Conservation (phyloP, 2,329 filamentous ascomycete genomes). For the Talaromyces piceae region DNA sequence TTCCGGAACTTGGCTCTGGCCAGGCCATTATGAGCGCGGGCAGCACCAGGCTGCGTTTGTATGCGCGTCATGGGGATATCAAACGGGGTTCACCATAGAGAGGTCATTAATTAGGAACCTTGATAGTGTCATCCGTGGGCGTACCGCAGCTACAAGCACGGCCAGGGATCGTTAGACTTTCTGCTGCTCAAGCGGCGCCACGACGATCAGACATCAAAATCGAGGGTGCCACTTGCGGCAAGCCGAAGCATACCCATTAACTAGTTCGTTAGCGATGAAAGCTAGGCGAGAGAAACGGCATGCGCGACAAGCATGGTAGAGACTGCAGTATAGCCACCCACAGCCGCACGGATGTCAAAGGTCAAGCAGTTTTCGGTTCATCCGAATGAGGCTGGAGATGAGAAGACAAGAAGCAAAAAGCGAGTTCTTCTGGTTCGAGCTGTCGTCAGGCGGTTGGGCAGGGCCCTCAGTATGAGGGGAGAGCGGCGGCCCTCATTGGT, state of each 20-base stretch:
- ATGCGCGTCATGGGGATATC: constrained; percentile 23
- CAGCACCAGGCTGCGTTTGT: constrained; percentile 16
- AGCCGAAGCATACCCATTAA: neutral
- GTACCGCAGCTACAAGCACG: too few relatives aligned
- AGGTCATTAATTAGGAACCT: neutral
- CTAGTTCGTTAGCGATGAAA: too few relatives aligned
- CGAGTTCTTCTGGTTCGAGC: neutral
- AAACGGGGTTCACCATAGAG: neutral
- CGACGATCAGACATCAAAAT: neutral
- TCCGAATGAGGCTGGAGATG: neutral
- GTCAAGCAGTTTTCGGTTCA: too few relatives aligned
- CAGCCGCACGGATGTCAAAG: too few relatives aligned
- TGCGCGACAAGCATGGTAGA: neutral
- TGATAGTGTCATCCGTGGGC: neutral
- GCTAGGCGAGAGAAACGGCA: neutral
- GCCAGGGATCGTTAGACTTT: too few relatives aligned
- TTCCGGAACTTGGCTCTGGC: constrained; percentile 31
- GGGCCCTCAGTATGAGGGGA: neutral
- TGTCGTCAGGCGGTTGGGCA: neutral
- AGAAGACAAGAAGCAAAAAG: neutral
- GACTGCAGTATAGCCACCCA: too few relatives aligned
- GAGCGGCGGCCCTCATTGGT: neutral
- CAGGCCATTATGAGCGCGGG: constrained; percentile 26
- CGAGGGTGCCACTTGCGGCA: neutral
- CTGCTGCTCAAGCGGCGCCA: neutral